Conservation (phyloP, 2,329 filamentous ascomycete species). For the Xylaria sp. region DNA sequence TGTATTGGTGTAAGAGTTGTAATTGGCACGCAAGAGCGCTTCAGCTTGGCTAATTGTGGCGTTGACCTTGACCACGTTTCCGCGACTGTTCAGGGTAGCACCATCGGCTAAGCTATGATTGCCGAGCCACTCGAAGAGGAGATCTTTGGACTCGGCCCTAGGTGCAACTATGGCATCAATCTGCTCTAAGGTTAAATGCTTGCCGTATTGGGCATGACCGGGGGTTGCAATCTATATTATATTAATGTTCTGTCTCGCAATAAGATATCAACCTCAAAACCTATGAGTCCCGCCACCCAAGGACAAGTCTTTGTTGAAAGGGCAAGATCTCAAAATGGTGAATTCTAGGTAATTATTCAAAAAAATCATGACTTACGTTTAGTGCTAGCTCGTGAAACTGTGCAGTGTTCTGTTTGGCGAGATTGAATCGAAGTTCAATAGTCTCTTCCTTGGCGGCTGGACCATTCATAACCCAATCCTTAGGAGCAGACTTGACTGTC, state of each 20-base stretch:
- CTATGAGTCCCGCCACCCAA: neutral
- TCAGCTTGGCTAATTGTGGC: neutral
- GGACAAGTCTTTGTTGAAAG: neutral
- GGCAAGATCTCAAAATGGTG: neutral
- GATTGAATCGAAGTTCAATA: neutral
- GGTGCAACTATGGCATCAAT: neutral
- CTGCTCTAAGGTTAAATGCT: neutral
- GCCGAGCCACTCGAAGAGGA: neutral
- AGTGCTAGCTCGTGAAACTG: neutral
- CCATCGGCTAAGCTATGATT: neutral
- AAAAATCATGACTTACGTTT: neutral
- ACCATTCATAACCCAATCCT: neutral
- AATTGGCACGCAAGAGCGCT: neutral
- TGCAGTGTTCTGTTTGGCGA: neutral
- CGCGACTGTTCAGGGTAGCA: neutral
- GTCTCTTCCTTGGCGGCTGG: neutral
- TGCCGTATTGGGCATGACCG: neutral
- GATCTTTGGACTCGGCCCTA: neutral
- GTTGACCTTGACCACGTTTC: neutral
- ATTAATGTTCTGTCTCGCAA: neutral
- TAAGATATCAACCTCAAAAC: neutral
- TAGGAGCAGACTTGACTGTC: neutral
- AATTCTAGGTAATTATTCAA: neutral
- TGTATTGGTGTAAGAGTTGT: neutral
- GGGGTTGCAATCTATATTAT: neutral